Evolutionary conservation across 2,329 filamentous ascomycete genomes (phyloP).

Genomic region (Pestalotiopsis sp.): DNA sequence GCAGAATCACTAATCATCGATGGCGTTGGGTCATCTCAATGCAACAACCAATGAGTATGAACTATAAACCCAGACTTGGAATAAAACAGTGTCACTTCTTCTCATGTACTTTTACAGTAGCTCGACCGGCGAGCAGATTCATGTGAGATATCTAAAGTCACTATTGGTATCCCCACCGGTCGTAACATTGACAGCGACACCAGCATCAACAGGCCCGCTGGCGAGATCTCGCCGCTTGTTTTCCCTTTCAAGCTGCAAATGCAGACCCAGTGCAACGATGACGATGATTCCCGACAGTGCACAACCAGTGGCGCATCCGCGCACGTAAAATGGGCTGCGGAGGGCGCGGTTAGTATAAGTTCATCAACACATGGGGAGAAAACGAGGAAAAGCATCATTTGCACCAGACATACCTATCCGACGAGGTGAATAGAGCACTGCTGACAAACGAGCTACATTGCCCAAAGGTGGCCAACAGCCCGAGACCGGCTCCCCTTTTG

Average conservation of each 20-base stretch:
- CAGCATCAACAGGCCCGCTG: background rate
- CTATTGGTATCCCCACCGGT: background rate
- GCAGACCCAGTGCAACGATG: background rate
- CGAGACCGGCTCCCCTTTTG: background rate
- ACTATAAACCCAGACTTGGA: too few relatives aligned
- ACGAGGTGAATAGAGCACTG: background rate
- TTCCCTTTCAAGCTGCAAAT: background rate
- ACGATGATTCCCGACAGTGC: background rate
- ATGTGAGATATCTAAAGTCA: background rate
- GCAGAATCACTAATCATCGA: too few relatives aligned
- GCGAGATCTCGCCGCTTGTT: background rate
- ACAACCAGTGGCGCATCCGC: background rate
- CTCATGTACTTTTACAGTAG: too few relatives aligned
- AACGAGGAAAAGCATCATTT: background rate
- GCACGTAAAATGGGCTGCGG: background rate
- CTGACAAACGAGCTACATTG: background rate
- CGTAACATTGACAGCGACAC: background rate
- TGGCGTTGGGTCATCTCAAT: too few relatives aligned
- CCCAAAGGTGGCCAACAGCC: background rate
- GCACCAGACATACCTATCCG: background rate
- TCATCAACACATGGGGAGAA: background rate
- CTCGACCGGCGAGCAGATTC: too few relatives aligned
- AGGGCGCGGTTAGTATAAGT: background rate
- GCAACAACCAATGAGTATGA: too few relatives aligned
- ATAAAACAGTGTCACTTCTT: too few relatives aligned